Base-by-base conservation (phyloP, 2,329 filamentous ascomycete species). In the Fusarium sp. region DNA sequence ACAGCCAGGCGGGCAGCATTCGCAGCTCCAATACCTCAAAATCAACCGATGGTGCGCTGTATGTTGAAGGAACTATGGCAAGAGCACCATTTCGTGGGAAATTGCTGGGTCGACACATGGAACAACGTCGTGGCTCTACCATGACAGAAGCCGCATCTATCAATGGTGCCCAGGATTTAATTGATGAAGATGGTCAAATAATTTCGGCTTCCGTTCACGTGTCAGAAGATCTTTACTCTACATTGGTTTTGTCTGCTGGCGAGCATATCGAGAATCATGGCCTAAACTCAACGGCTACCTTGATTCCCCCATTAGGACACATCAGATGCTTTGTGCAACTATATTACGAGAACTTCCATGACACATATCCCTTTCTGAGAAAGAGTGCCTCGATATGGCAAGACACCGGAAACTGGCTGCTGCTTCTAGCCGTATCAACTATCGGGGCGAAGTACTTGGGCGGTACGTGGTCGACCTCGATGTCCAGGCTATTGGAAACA, bases 331-430 rank as follows among this genome's bases (percentile, higher is more conserved):
- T 69, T 37, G 55, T 55, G 13, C 39, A 50, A 7, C 41, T 71
- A 14, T 71, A 71, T 21, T 71, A 66, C 49, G 50, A 62, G 18
- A 54, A 43, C 12, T 71, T 71, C 11, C 69, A 71, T 26, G 60
- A 55, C 6, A 46, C 48, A 18, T 71, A 71, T 44, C 69, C 69
- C 6, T 69, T 71, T 57, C 7, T 71, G 4, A 68, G 44, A 16
- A 30, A 57, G 25, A 49, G 25, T 10, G n/a, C 58, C 39, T 51
- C 52, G 9, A 12, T 46, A 23, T 65, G 58, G 62, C 39, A 39
- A 28, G 21, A 39, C 26, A 12, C 25, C 9, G 41, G 21, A 3
- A 44, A 37, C 11, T 65, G 60, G 60, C 26, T 63, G 12, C 37
- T 63, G 3, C 34, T 63, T 16, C 19, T 63, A 7, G 60, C 60